phyloP scores from a whole-genome alignment of 2,329 filamentous ascomycete genomes.

The Talaromyces rugulosus region DNA sequence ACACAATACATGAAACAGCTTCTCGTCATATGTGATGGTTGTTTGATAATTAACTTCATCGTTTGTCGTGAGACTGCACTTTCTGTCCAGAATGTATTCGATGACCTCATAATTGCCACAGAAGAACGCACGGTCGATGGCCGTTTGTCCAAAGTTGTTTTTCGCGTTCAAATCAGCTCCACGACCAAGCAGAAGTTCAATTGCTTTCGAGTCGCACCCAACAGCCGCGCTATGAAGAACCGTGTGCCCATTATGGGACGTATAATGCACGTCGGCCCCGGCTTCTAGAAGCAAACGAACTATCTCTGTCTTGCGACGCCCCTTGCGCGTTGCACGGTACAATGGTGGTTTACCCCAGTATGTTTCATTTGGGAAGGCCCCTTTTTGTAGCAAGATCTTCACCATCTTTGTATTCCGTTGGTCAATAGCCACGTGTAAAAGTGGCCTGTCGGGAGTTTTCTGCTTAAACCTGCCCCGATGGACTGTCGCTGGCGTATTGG shows the following conservation, averaged over 20 bases:
- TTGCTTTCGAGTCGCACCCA: not conserved
- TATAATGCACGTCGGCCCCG: constrained; percentile 15
- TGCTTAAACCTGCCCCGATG: too few species aligned
- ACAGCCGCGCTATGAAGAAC: constrained; percentile 12
- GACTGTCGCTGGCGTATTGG: too few species aligned
- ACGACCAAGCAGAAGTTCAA: constrained; percentile 7
- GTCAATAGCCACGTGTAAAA: too few species aligned
- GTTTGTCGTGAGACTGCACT: constrained; percentile 16
- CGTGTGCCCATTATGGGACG: constrained; percentile 13
- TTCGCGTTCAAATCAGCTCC: constrained; percentile 17
- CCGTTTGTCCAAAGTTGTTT: constrained; percentile 15
- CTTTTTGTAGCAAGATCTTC: too few species aligned
- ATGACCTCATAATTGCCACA: constrained; percentile 3
- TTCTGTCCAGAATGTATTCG: constrained; percentile 10
- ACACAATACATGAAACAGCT: constrained; percentile 11
- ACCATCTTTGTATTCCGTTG: too few species aligned
- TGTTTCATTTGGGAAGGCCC: too few species aligned
- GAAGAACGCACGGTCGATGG: constrained; percentile 2
- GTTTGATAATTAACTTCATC: constrained; percentile 13
- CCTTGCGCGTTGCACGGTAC: too few species aligned
- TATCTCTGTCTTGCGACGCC: too few species aligned
- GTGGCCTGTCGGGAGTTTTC: too few species aligned
- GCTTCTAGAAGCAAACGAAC: constrained; percentile 10
- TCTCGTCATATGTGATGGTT: not conserved
- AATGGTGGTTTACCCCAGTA: too few species aligned